Percentiles rank a stretch among this genome's conserved stretches.
Evolutionary conservation across 2,329 filamentous ascomycete species (phyloP).

Genomic region (Cercospora brassicicola): DNA sequence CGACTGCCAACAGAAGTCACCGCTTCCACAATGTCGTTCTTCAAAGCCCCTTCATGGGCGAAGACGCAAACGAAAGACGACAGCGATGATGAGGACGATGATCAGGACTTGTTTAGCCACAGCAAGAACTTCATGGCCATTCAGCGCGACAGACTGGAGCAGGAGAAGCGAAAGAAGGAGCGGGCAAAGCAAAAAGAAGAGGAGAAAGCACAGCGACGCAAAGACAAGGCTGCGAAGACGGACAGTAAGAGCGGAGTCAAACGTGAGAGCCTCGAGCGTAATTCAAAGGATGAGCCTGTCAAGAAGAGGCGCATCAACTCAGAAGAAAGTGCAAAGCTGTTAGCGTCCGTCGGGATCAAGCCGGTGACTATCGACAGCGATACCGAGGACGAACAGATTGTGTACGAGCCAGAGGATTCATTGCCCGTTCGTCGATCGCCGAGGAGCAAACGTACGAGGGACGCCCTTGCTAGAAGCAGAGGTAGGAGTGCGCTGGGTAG

Average conservation of each 20-base stretch:
- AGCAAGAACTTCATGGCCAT: constrained; percentile 42
- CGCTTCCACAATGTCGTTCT: constrained; percentile 31
- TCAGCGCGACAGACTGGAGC: constrained; percentile 21
- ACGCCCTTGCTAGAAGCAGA: constrained; percentile 10
- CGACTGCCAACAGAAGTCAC: background rate
- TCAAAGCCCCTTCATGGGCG: constrained; percentile 36
- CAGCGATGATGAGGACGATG: constrained; percentile 18
- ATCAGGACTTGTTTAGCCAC: constrained; percentile 48
- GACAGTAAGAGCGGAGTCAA: constrained; percentile 32
- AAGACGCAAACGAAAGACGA: constrained; percentile 18
- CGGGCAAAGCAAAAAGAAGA: constrained; percentile 36
- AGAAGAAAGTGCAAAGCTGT: constrained; percentile 30
- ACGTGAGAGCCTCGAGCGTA: constrained; percentile 31
- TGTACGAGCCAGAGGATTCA: constrained; percentile 7
- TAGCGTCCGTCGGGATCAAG: constrained; percentile 24
- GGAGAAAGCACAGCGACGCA: constrained; percentile 32
- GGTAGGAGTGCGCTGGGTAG: constrained; percentile 6
- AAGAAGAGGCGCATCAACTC: constrained; percentile 36
- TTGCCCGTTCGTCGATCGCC: constrained; percentile 19
- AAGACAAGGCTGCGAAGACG: constrained; percentile 35
- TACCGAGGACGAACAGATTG: constrained; percentile 20
- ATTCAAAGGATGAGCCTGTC: constrained; percentile 12
- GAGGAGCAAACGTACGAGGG: constrained; percentile 20
- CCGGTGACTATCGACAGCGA: constrained; percentile 16
- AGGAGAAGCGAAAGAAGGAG: constrained; percentile 39